Percentiles rank a stretch among this genome's conserved stretches.
phyloP scores from a whole-genome alignment of 2,329 filamentous ascomycete species.

The Biscogniauxia mediterranea region DNA sequence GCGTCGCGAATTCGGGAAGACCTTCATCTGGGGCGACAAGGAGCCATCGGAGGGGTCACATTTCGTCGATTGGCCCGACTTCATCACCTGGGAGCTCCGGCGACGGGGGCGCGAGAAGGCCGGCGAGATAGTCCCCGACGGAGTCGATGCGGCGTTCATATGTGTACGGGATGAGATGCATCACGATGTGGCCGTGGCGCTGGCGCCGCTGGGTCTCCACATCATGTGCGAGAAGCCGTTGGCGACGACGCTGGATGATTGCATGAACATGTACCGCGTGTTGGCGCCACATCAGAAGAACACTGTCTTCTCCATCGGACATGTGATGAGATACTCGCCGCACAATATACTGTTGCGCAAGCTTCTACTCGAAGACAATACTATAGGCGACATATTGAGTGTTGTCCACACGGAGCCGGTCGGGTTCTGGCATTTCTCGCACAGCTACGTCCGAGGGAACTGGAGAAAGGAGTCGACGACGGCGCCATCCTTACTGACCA shows the following conservation, averaged over 20 bases:
- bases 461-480: constrained; percentile 79
- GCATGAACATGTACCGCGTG: constrained; percentile 68
- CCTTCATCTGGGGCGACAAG: constrained; percentile 67
- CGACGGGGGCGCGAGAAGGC: constrained; percentile 55
- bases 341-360: constrained; percentile 85
- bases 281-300: constrained; percentile 39
- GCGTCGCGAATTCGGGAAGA: constrained; percentile 65
- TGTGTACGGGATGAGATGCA: constrained; percentile 87
- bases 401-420: constrained; percentile 92
- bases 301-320: constrained; percentile 81
- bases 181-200: constrained; percentile 71
- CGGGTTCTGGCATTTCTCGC: constrained; percentile 93
- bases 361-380: constrained; percentile 69
- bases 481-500: constrained; percentile 84
- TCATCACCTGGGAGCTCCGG: constrained; percentile 66
- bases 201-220: constrained; percentile 71
- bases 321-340: constrained; percentile 89
- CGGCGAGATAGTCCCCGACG: constrained; percentile 48
- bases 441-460: constrained; percentile 89
- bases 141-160: constrained; percentile 61
- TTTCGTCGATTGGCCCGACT: constrained; percentile 73
- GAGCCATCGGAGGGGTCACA: constrained; percentile 58
- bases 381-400: constrained; percentile 81
- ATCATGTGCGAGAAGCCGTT: constrained; percentile 96
- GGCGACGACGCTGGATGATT: constrained; percentile 75